phyloP scores from a whole-genome alignment of 805 yeast genomes.

The Saccharomycopsis fermentans region DNA sequence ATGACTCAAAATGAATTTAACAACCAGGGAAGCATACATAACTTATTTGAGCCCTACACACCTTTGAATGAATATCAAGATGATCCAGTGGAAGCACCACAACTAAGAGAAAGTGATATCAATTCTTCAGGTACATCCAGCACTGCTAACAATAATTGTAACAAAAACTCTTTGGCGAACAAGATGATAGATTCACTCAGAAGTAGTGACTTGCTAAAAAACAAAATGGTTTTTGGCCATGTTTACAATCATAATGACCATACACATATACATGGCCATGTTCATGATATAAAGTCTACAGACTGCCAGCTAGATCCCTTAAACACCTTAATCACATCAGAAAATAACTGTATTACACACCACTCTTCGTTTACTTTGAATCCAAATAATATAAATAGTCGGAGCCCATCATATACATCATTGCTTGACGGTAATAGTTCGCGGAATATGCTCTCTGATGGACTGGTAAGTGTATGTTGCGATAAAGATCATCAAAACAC shows the following conservation, averaged over 20 bases:
- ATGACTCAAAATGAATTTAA: not conserved
- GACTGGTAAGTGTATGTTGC: constrained; percentile 16
- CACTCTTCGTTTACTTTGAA: not conserved
- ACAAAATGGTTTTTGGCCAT: constrained; percentile 35
- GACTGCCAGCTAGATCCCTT: constrained; percentile 17
- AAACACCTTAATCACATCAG: not conserved
- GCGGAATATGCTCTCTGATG: not conserved
- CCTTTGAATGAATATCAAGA: not conserved
- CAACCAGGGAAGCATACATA: not conserved
- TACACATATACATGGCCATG: constrained; percentile 41
- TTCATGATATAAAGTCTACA: constrained; percentile 34
- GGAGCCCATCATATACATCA: not conserved
- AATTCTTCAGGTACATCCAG: not conserved
- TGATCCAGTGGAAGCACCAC: not conserved
- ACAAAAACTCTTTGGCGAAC: constrained; percentile 2
- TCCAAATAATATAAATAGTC: not conserved
- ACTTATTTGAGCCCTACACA: not conserved
- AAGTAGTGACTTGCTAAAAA: constrained; percentile 2
- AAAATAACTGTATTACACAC: not conserved
- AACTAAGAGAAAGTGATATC: not conserved
- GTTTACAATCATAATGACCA: constrained; percentile 39
- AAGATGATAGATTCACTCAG: constrained; percentile 13
- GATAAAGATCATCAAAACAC: constrained; percentile 9
- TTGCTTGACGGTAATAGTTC: not conserved
- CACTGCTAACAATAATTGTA: not conserved